Evolutionary conservation across 2,329 filamentous ascomycete species (phyloP).

Genomic region (Fusarium vanettenii): DNA sequence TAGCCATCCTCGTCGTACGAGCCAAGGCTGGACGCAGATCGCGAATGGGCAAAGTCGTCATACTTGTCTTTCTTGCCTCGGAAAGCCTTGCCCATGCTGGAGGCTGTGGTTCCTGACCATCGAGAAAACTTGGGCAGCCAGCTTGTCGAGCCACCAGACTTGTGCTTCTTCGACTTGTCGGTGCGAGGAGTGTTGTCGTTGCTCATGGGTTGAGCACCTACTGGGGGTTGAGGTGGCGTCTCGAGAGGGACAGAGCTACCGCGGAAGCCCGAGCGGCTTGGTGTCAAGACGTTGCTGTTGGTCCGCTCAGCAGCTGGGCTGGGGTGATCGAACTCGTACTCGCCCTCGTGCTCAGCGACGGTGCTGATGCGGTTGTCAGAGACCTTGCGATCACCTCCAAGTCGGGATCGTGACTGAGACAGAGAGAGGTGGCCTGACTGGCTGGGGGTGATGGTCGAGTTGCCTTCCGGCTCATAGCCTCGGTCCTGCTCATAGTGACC

Average conservation of each 20-base stretch:
- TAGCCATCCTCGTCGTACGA: slow-evolving; percentile 70
- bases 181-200: slow-evolving; percentile 82
- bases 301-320: slow-evolving; percentile 53
- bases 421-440: slow-evolving; percentile 82
- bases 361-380: slow-evolving; percentile 90
- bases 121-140: slow-evolving; percentile 93
- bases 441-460: slow-evolving; percentile 74
- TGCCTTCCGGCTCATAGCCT: slow-evolving; percentile 88
- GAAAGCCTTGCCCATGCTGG: slow-evolving; percentile 83
- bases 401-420: slow-evolving; percentile 59
- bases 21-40: slow-evolving; percentile 80
- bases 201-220: slow-evolving; percentile 61
- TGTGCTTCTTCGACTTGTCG: slow-evolving; percentile 87
- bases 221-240: slow-evolving; percentile 67
- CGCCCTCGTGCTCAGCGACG: slow-evolving; percentile 85
- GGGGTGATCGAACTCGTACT: slow-evolving; percentile 67
- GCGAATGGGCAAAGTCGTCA: slow-evolving; percentile 72
- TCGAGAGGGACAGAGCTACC: slow-evolving; percentile 66
- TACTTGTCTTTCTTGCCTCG: slow-evolving; percentile 71
- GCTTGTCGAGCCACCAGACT: slow-evolving; percentile 81
- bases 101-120: slow-evolving; percentile 97
- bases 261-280: slow-evolving; percentile 63
- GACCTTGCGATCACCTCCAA: slow-evolving; percentile 65
- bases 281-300: slow-evolving; percentile 69
- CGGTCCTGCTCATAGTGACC: slow-evolving; percentile 74